phyloP scores from a whole-genome alignment of 108 stramenopile genomes.

The Fragilaria crotonensis region DNA sequence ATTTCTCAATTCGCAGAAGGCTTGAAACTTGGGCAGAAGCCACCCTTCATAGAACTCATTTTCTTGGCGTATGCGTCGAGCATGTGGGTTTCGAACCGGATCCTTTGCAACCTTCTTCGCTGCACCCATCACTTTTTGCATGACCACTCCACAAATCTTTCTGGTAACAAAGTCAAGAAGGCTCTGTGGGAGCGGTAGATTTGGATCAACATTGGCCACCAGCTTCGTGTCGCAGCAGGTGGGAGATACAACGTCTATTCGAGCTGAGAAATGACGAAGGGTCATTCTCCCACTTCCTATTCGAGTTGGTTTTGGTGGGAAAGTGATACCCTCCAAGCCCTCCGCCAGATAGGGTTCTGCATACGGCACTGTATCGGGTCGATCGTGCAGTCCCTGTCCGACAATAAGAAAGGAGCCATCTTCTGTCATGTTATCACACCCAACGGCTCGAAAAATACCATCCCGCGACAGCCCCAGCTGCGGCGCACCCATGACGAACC shows the following conservation, averaged over 20 bases:
- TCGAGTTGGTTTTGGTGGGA: conserved; percentile 62
- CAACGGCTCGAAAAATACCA: conserved; percentile 74
- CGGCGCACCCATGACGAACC: conserved; percentile 65
- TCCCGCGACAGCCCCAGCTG: conserved; percentile 64
- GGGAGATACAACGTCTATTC: conserved; percentile 66
- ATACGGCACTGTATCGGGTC: conserved; percentile 22
- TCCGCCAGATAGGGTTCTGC: conserved; percentile 26
- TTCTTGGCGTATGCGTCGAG: conserved; percentile 71
- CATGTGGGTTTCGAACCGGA: conserved; percentile 71
- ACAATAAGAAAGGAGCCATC: conserved; percentile 75
- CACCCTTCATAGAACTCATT: conserved; percentile 76
- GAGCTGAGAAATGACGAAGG: conserved; percentile 58
- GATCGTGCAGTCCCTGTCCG: conserved; percentile 63
- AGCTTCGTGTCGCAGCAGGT: conserved; percentile 67
- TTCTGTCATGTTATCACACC: conserved; percentile 87
- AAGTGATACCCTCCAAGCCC: conserved; percentile 41
- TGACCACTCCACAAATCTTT: conserved; percentile 79
- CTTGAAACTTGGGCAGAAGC: conserved; percentile 78
- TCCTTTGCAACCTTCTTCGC: conserved; percentile 63
- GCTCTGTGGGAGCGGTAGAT: conserved; percentile 68
- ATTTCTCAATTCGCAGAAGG: conserved; percentile 55
- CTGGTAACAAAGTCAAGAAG: conserved; percentile 91
- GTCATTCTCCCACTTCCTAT: conserved; percentile 75
- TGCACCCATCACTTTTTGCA: conserved; percentile 68
- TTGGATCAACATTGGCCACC: conserved; percentile 87